phyloP scores from a whole-genome alignment of 208 protist genomes.

The Porcisia deanei region DNA sequence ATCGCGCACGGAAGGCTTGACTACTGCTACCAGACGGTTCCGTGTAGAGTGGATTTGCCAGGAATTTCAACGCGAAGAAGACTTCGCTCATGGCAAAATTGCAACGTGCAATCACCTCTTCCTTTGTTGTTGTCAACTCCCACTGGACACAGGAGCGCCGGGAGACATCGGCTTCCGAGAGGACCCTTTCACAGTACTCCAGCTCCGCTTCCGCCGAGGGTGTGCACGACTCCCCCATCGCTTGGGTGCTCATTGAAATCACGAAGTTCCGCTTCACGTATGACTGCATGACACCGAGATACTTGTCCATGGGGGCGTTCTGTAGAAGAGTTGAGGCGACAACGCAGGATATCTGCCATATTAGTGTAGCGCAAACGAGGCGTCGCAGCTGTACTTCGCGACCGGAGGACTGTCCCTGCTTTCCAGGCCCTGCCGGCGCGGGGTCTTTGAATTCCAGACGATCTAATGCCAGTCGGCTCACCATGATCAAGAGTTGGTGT shows the following conservation, averaged over 20 bases:
- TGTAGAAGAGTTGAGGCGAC: conserved; percentile 23
- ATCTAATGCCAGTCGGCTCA: conserved; percentile 11
- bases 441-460: not conserved
- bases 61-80: not conserved
- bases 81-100: not conserved
- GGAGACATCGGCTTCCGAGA: not conserved
- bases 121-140: not conserved
- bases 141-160: not conserved
- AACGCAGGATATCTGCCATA: conserved; percentile 36
- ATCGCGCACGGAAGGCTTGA: not conserved
- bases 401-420: too few relatives aligned
- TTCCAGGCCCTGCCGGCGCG: not conserved
- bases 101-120: conserved; percentile 3
- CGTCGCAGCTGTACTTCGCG: not conserved
- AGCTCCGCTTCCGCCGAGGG: not conserved
- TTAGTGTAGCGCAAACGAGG: not conserved
- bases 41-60: not conserved
- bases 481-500: conserved; percentile 33
- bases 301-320: conserved; percentile 34
- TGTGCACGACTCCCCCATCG: not conserved
- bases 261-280: conserved; percentile 30
- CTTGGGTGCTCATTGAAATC: not conserved
- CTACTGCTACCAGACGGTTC: not conserved
- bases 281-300: conserved; percentile 33
- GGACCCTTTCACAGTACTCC: conserved; percentile 10